Percentiles rank a stretch among this genome's conserved stretches.
Evolutionary conservation across 768 basidiomycete genomes (phyloP).

Genomic region (Lactarius vividus): DNA sequence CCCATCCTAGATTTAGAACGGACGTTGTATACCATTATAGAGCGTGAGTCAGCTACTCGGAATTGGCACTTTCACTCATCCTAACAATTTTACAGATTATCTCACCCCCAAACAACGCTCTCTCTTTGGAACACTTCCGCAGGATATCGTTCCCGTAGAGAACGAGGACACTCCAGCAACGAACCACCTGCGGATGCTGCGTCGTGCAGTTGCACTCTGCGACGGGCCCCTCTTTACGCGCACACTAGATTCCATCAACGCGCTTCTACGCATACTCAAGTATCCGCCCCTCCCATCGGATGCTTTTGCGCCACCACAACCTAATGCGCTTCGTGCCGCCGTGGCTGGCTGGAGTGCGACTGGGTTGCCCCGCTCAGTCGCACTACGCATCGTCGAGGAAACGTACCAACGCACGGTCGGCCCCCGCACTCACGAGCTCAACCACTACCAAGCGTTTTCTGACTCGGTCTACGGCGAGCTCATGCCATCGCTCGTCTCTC

Average conservation of each 20-base stretch:
- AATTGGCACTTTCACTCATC: neutral
- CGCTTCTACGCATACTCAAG: conserved; percentile 60
- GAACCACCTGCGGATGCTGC: conserved; percentile 54
- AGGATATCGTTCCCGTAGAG: conserved; percentile 34
- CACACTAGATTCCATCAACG: conserved; percentile 61
- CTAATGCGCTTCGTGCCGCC: conserved; percentile 49
- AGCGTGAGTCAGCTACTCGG: conserved; percentile 37
- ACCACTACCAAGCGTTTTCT: conserved; percentile 79
- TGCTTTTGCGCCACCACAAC: conserved; percentile 42
- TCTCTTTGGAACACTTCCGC: conserved; percentile 66
- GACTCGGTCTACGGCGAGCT: conserved; percentile 89
- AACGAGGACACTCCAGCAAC: conserved; percentile 18
- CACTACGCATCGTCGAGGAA: conserved; percentile 81
- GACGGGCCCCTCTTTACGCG: conserved; percentile 72
- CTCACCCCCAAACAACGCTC: conserved; percentile 61
- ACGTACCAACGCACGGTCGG: conserved; percentile 93
- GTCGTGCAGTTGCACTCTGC: conserved; percentile 63
- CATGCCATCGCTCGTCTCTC: conserved; percentile 67
- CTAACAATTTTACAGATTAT: conserved; percentile 47
- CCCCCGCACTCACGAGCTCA: conserved; percentile 78
- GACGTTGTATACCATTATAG: conserved; percentile 67
- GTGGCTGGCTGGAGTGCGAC: conserved; percentile 49
- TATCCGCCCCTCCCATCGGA: conserved; percentile 58
- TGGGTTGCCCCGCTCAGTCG: conserved; percentile 61
- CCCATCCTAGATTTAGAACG: conserved; percentile 78